These are phyloP conservation scores for Phytophthora sp. DNA, from an alignment of 352 stramenopile species.

Conservation along the genomic window DNA sequence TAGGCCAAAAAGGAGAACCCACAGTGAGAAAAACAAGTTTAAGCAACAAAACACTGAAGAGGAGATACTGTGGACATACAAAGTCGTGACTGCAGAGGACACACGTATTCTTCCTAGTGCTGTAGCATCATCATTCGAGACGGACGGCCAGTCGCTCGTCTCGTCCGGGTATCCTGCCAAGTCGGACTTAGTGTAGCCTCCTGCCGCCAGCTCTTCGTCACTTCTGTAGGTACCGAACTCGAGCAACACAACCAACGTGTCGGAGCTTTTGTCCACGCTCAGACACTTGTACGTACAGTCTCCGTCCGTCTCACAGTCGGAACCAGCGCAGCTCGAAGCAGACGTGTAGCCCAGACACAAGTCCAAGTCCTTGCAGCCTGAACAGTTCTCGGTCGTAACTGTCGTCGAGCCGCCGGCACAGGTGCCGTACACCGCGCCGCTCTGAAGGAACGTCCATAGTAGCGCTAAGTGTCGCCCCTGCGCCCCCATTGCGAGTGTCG, in stretches of 20 bases:
- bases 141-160: conserved; percentile 33
- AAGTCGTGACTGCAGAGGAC: conserved; percentile 24
- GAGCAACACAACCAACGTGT: conserved; percentile 29
- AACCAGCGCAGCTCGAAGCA: conserved; percentile 28
- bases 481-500: conserved; percentile 4
- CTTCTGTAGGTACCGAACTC: conserved; percentile 39
- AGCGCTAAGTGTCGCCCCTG: neutral
- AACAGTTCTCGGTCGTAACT: conserved; percentile 29
- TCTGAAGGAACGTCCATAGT: neutral
- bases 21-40: conserved; percentile 7
- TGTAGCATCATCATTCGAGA: conserved; percentile 35
- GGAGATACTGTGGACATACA: no score
- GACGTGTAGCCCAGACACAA: conserved; percentile 36
- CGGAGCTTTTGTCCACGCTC: conserved; percentile 22
- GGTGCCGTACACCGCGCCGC: neutral
- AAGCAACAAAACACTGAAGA: conserved; percentile 7
- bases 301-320: conserved; percentile 25
- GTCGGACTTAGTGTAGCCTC: conserved; percentile 17
- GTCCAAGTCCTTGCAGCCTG: conserved; percentile 28
- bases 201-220: conserved; percentile 32
- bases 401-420: conserved; percentile 27
- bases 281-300: conserved; percentile 38
- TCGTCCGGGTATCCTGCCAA: conserved; percentile 21
- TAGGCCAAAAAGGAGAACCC: neutral
- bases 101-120: conserved; percentile 28